Evolutionary conservation across 2,329 filamentous ascomycete genomes (phyloP), one percentile per base, ranked within the genome.

Genomic region (Trichoderma sp.): DNA sequence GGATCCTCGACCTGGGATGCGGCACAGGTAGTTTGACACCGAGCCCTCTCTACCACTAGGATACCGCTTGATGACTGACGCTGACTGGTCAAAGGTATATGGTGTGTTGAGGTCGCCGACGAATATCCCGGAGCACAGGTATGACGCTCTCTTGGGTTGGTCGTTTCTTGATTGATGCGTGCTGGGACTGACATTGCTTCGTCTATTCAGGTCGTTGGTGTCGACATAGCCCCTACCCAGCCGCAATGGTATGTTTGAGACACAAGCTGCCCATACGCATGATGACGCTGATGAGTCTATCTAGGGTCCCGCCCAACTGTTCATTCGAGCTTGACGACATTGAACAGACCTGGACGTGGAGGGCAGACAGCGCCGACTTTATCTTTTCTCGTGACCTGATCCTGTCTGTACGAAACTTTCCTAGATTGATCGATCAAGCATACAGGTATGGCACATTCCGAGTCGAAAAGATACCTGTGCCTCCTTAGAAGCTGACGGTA

Each of bases 71-170:
- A 7, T 34, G 7, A 43, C 52, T 52, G 43, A 63, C 39, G 24
- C 34, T 41, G 15, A 6, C 9, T 7, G 2, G 28, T 30, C 28
- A 1, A 47, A 72, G 72, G 74, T 9, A 74, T 75, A 57, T 76
- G 74, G 74, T 71, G 69, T 21, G 74, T 75, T 9, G 74, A 76
- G 45, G 67, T 75, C 80, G 82, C 48, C 78, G 83, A 15, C 80
- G 65, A 69, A 12, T 71, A 62, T 58, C 69, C 70, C 4, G 64
- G 68, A 12, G 69, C 70, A 48, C 51, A 70, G 66, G 69, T 71
- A 60, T 28, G 60, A 26, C 10, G 43, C 19, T 24, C 34, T 4
- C 14, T 24, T 7, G 5, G 14, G 17, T 7, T 56, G n/a, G 21
- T 43, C 4, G 14, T 1, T 17, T 5, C 1, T 21, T 17, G 54